These are phyloP conservation scores for Macrolepiota dolichaula DNA, from an alignment of 768 basidiomycete genomes.

Conservation along the genomic window DNA sequence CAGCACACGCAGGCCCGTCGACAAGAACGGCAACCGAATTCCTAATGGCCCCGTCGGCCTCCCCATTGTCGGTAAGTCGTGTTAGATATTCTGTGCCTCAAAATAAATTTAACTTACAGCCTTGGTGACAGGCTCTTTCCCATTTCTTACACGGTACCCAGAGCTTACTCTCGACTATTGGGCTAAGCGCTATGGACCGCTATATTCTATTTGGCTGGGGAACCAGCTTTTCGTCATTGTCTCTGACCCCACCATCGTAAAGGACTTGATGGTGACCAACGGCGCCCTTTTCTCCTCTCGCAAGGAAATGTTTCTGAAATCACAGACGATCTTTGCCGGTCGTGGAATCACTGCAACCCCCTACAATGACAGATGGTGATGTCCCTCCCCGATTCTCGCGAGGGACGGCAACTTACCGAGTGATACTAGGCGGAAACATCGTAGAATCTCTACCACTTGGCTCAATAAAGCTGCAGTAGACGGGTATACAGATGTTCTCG, in stretches of 20 bases:
- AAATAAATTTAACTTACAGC: not conserved
- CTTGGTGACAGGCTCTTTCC: constrained; percentile 27
- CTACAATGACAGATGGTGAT: constrained; percentile 39
- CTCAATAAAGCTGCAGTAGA: constrained; percentile 33
- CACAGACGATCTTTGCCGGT: constrained; percentile 38
- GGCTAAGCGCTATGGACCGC: constrained; percentile 38
- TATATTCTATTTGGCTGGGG: constrained; percentile 45
- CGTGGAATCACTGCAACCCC: constrained; percentile 42
- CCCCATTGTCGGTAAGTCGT: constrained; percentile 3
- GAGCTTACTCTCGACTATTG: constrained; percentile 39
- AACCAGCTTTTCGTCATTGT: constrained; percentile 44
- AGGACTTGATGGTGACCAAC: constrained; percentile 42
- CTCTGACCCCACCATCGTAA: constrained; percentile 39
- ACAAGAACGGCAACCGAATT: constrained; percentile 12
- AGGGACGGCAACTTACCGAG: not conserved
- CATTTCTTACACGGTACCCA: constrained; percentile 37
- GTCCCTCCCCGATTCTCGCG: not conserved
- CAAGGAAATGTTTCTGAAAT: constrained; percentile 44
- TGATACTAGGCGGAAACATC: constrained; percentile 36
- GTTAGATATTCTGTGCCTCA: not conserved
- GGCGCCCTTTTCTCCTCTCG: constrained; percentile 44
- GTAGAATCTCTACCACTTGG: constrained; percentile 32
- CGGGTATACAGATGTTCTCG: constrained; percentile 31
- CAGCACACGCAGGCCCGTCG: not conserved
- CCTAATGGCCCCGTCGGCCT: constrained; percentile 13